Evolutionary conservation across 495 filamentous ascomycete species (phyloP), one percentile per base, ranked within the genome.

Genomic region (Tetracladium marchalianum): DNA sequence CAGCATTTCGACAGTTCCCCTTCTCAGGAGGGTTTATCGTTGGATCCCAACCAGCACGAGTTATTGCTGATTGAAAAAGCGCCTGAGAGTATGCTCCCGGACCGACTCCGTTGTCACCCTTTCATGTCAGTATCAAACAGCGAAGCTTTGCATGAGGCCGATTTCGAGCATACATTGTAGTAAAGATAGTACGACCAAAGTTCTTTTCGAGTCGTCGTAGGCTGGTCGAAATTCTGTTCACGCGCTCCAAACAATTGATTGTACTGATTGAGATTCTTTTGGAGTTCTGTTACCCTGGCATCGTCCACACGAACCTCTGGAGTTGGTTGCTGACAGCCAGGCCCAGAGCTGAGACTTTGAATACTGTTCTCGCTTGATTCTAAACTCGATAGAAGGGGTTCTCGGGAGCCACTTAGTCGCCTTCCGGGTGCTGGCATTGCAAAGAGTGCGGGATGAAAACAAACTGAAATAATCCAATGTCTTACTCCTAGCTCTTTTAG

Each of bases 41-140:
- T 41, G 70, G 68, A 39, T 71, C 66, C 54, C 58, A 63, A 11
- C 70, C 70, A 12, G 66, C 60, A 3, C 55, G 57, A 35, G 66
- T 71, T 11, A 73, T 37, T n/a, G 66, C 62, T 60, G 66, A 70
- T 51, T 73, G 70, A 24, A 73, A 73, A 1, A 73, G 57, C 35
- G 68, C 64, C 51, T 66, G 65, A 9, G 62, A 66, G 48, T 73
- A 73, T 0, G 66, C 66, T 34, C 65, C 64, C 4, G 68, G 68
- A 10, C 70, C 70, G 18, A 73, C 67, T 11, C 70, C 70, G 51
- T 72, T 71, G 39, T 73, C 67, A 17, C 69, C 70, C 41, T 73
- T 66, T 40, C 66, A 41, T 71, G 69, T 43, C 22, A 43, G 18
- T 43, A 13, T 31, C 12, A 27, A 27, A 27, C 10, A 11, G 6